These are phyloP conservation scores for Colletotrichum eremochloae DNA, from an alignment of 2,329 filamentous ascomycete genomes.

Conservation along the genomic window DNA sequence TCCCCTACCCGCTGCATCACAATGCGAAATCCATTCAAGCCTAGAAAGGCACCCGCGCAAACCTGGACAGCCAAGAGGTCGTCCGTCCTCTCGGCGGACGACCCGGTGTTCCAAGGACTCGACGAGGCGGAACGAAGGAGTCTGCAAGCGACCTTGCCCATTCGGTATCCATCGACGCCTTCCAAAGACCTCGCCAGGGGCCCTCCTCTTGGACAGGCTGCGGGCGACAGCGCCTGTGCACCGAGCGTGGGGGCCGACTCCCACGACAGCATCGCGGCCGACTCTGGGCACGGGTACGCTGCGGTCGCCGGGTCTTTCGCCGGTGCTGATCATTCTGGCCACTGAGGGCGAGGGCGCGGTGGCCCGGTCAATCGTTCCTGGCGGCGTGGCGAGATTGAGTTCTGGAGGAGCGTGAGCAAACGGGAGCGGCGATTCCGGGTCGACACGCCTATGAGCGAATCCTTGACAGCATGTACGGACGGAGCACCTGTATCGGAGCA, in stretches of 20 bases:
- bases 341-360: neutral
- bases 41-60: slow-evolving; percentile 11
- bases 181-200: neutral
- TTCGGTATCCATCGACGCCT: neutral
- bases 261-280: neutral
- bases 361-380: no score
- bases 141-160: neutral
- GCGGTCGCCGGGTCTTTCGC: neutral
- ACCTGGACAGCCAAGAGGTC: neutral
- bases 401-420: no score
- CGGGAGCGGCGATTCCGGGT: no score
- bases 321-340: neutral
- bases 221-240: neutral
- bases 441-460: no score
- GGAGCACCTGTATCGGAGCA: no score
- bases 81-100: slow-evolving; percentile 7
- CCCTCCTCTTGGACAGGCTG: neutral
- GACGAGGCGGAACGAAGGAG: neutral
- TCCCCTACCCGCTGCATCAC: slow-evolving; percentile 39
- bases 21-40: slow-evolving; percentile 50
- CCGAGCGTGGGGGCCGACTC: neutral
- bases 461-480: no score
- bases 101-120: neutral
- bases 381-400: no score
- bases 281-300: slow-evolving; percentile 2